A percentile compares a stretch with the other conserved stretches of the same genome.
Evolutionary conservation across 2,329 filamentous ascomycete genomes (phyloP).

Genomic region (Nannizziopsis barbatae): DNA sequence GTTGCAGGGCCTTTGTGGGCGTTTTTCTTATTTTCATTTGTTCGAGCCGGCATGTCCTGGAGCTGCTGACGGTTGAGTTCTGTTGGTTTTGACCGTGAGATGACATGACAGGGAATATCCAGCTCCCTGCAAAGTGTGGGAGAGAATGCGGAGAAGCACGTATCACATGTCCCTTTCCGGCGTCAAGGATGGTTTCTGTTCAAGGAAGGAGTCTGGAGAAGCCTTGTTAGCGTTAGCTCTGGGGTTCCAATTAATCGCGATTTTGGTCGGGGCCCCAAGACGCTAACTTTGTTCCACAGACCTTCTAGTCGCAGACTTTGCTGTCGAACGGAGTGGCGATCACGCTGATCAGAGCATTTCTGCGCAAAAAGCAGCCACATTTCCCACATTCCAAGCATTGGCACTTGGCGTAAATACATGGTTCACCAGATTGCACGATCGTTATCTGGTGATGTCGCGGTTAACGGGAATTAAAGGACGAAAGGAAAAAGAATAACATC

Average conservation of each 20-base stretch:
- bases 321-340: not conserved
- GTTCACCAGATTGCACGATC: no score
- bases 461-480: no score
- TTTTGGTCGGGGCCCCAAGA: not conserved
- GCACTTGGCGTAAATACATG: not conserved
- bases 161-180: slow-evolving; percentile 3
- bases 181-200: not conserved
- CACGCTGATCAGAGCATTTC: not conserved
- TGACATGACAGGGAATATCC: not conserved
- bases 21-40: no score
- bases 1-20: no score
- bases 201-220: slow-evolving; percentile 4
- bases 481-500: no score
- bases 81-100: no score
- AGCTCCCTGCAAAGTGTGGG: not conserved
- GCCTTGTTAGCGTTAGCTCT: not conserved
- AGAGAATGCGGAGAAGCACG: not conserved
- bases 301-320: slow-evolving; percentile 4
- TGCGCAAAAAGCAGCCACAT: slow-evolving; percentile 3
- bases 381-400: not conserved
- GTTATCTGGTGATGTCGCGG: no score
- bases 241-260: no score
- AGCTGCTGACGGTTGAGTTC: no score
- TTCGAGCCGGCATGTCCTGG: no score
- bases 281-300: slow-evolving; percentile 6